Conservation (phyloP, 257 asterid genomes). For the Solanum clarkiae region DNA sequence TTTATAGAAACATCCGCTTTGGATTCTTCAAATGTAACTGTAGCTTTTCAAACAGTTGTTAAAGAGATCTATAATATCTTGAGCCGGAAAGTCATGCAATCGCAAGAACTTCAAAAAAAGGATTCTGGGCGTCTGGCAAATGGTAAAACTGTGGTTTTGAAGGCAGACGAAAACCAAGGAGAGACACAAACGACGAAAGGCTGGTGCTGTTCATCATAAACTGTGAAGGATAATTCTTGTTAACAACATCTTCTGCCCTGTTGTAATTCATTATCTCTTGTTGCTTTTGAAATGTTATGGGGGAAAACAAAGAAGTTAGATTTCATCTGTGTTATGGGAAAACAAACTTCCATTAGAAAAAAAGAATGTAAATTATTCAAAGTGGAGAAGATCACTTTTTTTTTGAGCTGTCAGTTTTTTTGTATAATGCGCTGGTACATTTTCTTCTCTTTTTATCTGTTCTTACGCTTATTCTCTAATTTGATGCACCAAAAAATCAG, state of each 20-base stretch:
- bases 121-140: constrained; percentile 39
- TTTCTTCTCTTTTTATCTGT: not conserved
- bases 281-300: not conserved
- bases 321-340: constrained; percentile 11
- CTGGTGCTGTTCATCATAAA: constrained; percentile 53
- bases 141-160: constrained; percentile 65
- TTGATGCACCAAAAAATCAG: not conserved
- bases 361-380: not conserved
- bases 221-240: not conserved
- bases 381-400: not conserved
- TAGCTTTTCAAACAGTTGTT: constrained; percentile 77
- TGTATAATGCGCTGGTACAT: not conserved
- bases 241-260: not conserved
- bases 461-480: not conserved
- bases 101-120: constrained; percentile 69
- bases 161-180: constrained; percentile 43
- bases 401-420: not conserved
- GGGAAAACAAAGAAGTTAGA: not conserved
- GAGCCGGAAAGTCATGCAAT: constrained; percentile 89
- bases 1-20: constrained; percentile 94
- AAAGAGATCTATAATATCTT: constrained; percentile 69
- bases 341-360: not conserved
- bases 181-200: constrained; percentile 33
- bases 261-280: not conserved
- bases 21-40: constrained; percentile 70